Evolutionary conservation across 202 grass and related monocot species (phyloP).

Genomic region (Brachypodium distachyon): DNA sequence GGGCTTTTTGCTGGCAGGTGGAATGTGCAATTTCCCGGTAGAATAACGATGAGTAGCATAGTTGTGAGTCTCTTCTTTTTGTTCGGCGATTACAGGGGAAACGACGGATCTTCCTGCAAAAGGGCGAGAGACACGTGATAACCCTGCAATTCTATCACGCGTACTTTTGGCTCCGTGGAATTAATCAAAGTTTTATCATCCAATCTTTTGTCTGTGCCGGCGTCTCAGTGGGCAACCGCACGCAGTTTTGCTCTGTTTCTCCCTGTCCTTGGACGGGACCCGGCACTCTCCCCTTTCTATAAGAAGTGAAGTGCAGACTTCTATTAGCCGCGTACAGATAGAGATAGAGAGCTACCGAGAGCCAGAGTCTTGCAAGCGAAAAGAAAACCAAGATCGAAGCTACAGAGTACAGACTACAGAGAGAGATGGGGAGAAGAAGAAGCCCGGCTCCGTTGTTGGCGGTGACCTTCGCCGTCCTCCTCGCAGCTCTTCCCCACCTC

Average conservation of each 20-base stretch:
- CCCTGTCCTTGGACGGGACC: neutral
- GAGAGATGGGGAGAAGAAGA: neutral
- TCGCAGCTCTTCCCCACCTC: conserved; percentile 7
- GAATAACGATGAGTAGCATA: too few species aligned
- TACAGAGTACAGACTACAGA: too few species aligned
- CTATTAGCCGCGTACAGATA: conserved; percentile 43
- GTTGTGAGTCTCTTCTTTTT: too few species aligned
- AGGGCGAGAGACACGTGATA: neutral
- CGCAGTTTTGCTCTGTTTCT: neutral
- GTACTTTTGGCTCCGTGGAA: neutral
- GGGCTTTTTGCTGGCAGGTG: too few species aligned
- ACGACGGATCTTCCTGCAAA: neutral
- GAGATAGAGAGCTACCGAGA: neutral
- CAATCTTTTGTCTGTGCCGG: neutral
- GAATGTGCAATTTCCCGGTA: too few species aligned
- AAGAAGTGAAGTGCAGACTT: neutral
- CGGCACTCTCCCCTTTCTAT: neutral
- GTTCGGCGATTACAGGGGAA: too few species aligned
- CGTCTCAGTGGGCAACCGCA: neutral
- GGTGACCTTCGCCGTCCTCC: neutral
- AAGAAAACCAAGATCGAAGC: neutral
- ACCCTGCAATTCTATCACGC: neutral
- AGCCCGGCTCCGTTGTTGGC: neutral
- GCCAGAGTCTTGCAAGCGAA: neutral
- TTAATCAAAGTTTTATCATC: neutral